A percentile compares a stretch with the other conserved stretches of the same genome.
Evolutionary conservation across 306 rosid species (phyloP).

Genomic region (Rosa multiflora): DNA sequence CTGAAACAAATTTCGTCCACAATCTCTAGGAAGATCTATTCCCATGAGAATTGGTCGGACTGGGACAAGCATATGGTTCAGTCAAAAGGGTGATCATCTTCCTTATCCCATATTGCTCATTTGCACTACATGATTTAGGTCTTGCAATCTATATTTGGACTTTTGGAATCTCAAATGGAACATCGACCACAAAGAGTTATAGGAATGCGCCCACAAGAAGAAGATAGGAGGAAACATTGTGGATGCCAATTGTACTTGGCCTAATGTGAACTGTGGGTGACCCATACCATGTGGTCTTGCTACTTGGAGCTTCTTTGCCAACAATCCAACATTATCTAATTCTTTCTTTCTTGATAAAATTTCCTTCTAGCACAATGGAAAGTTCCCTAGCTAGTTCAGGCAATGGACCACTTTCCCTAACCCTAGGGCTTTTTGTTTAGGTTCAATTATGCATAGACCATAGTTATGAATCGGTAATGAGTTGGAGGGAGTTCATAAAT

Average conservation of each 20-base stretch:
- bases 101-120: not conserved
- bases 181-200: slow-evolving; percentile 1
- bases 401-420: slow-evolving; percentile 43
- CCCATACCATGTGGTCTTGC: slow-evolving; percentile 48
- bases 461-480: not conserved
- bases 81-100: slow-evolving; percentile 12
- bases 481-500: not conserved
- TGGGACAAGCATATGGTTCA: slow-evolving; percentile 11
- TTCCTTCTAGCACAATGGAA: slow-evolving; percentile 38
- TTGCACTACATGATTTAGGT: not conserved
- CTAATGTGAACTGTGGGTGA: slow-evolving; percentile 31
- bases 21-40: slow-evolving; percentile 41
- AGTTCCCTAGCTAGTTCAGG: slow-evolving; percentile 26
- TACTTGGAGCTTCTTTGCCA: slow-evolving; percentile 30
- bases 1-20: slow-evolving; percentile 23
- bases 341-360: slow-evolving; percentile 22
- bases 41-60: slow-evolving; percentile 39
- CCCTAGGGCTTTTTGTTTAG: slow-evolving; percentile 5
- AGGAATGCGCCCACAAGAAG: slow-evolving; percentile 26
- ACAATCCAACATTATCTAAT: slow-evolving; percentile 33
- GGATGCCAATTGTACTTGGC: slow-evolving; percentile 31
- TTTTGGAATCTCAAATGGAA: slow-evolving; percentile 12
- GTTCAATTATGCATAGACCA: not conserved
- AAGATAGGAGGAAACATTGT: slow-evolving; percentile 29
- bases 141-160: slow-evolving; percentile 5